A percentile compares a stretch with the other conserved stretches of the same genome.
Evolutionary conservation across 169 alveolate species (phyloP).

Genomic region (Eimeria tenella): DNA sequence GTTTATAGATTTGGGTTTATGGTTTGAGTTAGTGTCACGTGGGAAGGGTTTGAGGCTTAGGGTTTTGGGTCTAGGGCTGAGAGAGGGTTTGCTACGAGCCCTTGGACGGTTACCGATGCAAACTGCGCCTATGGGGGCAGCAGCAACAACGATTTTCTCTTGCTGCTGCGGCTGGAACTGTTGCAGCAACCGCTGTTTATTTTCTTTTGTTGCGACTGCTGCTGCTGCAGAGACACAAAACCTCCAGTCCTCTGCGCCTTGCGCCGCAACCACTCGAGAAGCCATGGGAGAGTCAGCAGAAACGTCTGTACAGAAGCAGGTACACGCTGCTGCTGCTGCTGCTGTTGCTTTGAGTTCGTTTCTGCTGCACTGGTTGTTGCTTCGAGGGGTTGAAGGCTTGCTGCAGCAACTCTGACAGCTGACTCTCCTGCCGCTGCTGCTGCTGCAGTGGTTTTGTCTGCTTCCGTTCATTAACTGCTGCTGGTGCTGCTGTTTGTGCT

Average conservation of each 20-base stretch:
- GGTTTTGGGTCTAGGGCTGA: neutral
- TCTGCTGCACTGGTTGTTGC: slow-evolving; percentile 10
- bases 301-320: slow-evolving; percentile 20
- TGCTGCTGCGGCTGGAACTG: neutral
- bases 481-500: neutral
- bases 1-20: neutral
- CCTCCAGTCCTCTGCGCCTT: neutral
- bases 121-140: neutral
- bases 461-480: neutral
- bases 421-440: neutral
- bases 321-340: slow-evolving; percentile 19
- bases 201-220: neutral
- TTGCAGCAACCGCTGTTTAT: too few species aligned
- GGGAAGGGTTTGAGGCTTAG: neutral
- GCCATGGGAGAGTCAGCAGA: neutral
- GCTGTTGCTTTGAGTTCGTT: neutral
- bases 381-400: neutral
- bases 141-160: neutral
- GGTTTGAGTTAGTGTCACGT: neutral
- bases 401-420: neutral
- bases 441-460: neutral
- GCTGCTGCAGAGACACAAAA: slow-evolving; percentile 11
- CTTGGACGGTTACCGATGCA: too few species aligned
- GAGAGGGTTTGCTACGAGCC: neutral
- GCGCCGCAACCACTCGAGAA: neutral